These are phyloP conservation scores for Wickerhamiella galacta DNA, from an alignment of 805 yeast species.

Conservation along the genomic window DNA sequence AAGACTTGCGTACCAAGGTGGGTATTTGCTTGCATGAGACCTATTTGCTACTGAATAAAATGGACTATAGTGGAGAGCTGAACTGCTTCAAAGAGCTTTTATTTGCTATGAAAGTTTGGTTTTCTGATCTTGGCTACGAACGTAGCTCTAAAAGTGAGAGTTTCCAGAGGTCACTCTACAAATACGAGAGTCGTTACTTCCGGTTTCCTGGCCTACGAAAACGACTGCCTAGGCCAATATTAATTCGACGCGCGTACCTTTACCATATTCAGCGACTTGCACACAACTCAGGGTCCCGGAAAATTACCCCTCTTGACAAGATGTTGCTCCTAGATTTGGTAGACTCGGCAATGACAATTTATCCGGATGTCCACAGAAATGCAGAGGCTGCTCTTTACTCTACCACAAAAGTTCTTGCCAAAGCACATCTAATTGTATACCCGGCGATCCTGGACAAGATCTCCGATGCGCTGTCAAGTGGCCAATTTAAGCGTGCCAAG, in stretches of 20 bases:
- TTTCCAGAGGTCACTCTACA: constrained; percentile 35
- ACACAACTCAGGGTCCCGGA: constrained; percentile 54
- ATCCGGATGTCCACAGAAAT: constrained; percentile 46
- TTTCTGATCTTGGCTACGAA: constrained; percentile 64
- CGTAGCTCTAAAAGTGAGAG: constrained; percentile 41
- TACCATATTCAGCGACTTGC: constrained; percentile 62
- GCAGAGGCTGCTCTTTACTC: constrained; percentile 55
- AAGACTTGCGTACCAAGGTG: constrained; percentile 39
- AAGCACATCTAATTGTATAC: constrained; percentile 42
- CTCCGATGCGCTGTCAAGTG: constrained; percentile 30
- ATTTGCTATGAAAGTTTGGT: constrained; percentile 57
- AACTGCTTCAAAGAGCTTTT: constrained; percentile 44
- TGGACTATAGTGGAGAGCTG: constrained; percentile 44
- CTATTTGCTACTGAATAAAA: constrained; percentile 27
- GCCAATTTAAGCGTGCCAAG: constrained; percentile 40
- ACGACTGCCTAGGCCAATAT: constrained; percentile 58
- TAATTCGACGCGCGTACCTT: constrained; percentile 58
- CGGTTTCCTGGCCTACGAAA: constrained; percentile 45
- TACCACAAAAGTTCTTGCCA: constrained; percentile 52
- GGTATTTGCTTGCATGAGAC: constrained; percentile 50
- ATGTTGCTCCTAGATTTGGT: constrained; percentile 49
- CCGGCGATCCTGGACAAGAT: constrained; percentile 33
- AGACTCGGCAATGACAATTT: constrained; percentile 47
- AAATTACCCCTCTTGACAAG: constrained; percentile 50
- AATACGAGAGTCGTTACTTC: constrained; percentile 41